Conservation (phyloP, 441 rosid genomes). For the Eutrema salsugineum region DNA sequence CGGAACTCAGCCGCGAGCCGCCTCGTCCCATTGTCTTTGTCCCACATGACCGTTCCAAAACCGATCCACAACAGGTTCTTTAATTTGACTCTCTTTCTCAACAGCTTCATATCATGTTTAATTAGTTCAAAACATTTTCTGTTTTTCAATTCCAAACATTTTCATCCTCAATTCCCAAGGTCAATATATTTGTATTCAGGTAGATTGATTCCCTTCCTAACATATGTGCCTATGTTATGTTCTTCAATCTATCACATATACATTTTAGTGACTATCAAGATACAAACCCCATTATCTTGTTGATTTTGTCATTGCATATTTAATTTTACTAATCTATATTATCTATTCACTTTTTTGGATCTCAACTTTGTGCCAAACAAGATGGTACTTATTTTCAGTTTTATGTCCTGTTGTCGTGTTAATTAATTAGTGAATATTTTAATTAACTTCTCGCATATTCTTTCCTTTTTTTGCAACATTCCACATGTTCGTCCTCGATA, state of each 20-base stretch:
- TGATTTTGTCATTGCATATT: background rate
- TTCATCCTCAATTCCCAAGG: background rate
- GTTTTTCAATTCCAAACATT: background rate
- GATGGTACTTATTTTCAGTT: background rate
- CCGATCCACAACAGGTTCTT: conserved; percentile 35
- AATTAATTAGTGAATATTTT: background rate
- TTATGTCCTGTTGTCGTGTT: background rate
- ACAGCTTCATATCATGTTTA: background rate
- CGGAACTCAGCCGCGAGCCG: conserved; percentile 22
- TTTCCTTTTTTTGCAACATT: background rate
- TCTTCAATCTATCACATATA: too few species aligned
- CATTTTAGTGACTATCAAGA: too few species aligned
- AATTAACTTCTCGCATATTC: background rate
- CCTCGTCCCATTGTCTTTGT: conserved; percentile 32
- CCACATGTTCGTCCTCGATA: background rate
- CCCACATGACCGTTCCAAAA: conserved; percentile 29
- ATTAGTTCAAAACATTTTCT: background rate
- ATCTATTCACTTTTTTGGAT: background rate
- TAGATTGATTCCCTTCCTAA: background rate
- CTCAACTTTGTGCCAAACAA: background rate
- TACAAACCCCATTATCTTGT: background rate
- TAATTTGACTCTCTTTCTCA: background rate
- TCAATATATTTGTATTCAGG: background rate
- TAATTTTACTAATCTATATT: background rate
- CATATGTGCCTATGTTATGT: too few species aligned